Evolutionary conservation across 805 yeast genomes (phyloP).

Genomic region (Saccharomyces jurei): DNA sequence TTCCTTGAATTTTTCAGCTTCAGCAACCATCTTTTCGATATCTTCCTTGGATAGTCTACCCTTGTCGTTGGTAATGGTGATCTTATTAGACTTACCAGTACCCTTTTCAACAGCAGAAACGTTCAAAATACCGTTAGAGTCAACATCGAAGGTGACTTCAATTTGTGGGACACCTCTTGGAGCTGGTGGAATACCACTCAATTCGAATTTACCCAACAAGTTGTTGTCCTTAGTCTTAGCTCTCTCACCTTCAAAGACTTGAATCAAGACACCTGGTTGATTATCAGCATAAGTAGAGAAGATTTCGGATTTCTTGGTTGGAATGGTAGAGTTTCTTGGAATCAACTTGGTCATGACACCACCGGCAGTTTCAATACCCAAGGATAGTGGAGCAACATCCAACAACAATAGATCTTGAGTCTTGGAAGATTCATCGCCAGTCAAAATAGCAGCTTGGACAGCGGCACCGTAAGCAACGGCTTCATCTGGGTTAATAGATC

Average conservation of each 20-base stretch:
- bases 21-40: conserved; percentile 90
- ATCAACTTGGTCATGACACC: conserved; percentile 98
- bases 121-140: conserved; percentile 92
- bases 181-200: conserved; percentile 92
- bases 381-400: conserved; percentile 94
- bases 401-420: conserved; percentile 89
- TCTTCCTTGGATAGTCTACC: conserved; percentile 96
- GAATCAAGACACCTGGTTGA: conserved; percentile 97
- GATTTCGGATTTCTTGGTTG: conserved; percentile 93
- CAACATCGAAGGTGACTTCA: conserved; percentile 91
- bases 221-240: conserved; percentile 90
- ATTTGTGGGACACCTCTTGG: conserved; percentile 97
- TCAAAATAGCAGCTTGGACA: conserved; percentile 90
- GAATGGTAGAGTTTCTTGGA: conserved; percentile 95
- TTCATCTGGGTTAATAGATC: conserved; percentile 94
- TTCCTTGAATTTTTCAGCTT: conserved; percentile 93
- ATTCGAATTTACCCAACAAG: conserved; percentile 90
- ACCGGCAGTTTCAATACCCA: conserved; percentile 98
- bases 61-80: conserved; percentile 94
- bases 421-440: conserved; percentile 93
- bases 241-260: conserved; percentile 96
- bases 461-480: conserved; percentile 99
- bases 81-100: conserved; percentile 92
- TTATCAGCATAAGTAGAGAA: conserved; percentile 96
- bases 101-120: conserved; percentile 95